These are phyloP conservation scores for Brassica napus DNA, from an alignment of 345 rosid species.

Conservation along the genomic window Da-Ae NC_063446.1:19661501-19662000, in stretches of 20 bases:
- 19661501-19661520: slow-evolving; percentile 59
- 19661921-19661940: slow-evolving; percentile 63
- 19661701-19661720: slow-evolving; percentile 63
- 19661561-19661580: slow-evolving; percentile 76
- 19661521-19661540: slow-evolving; percentile 70
- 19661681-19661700: slow-evolving; percentile 66
- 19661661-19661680: slow-evolving; percentile 69
- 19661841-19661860: slow-evolving; percentile 80
- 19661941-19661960: slow-evolving; percentile 66
- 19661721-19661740: slow-evolving; percentile 67
- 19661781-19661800: slow-evolving; percentile 80
- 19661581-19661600: slow-evolving; percentile 49
- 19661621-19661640: slow-evolving; percentile 59
- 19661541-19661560: slow-evolving; percentile 89
- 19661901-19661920: slow-evolving; percentile 65
- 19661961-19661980: slow-evolving; percentile 55
- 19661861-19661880: slow-evolving; percentile 88
- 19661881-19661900: slow-evolving; percentile 68
- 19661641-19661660: slow-evolving; percentile 70
- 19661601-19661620: slow-evolving; percentile 48
- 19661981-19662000: slow-evolving; percentile 54
- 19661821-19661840: slow-evolving; percentile 87
- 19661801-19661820: slow-evolving; percentile 94
- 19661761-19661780: slow-evolving; percentile 76
- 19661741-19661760: slow-evolving; percentile 79